Evolutionary conservation across 2,329 filamentous ascomycete genomes (phyloP).

Genomic region (Talaromyces funiculosus): DNA sequence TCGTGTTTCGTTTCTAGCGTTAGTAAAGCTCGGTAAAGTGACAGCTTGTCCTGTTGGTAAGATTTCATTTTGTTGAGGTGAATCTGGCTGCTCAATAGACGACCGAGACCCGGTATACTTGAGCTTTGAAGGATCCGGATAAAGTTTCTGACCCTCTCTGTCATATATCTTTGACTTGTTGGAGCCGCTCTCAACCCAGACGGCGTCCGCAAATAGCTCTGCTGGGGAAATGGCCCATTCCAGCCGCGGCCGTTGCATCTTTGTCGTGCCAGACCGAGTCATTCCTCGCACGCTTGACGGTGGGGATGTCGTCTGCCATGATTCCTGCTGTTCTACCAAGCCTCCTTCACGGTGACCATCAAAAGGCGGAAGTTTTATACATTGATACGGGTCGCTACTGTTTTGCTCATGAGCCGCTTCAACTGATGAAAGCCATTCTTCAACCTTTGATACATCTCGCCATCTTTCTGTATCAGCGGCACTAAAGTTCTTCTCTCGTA

Average conservation of each 20-base stretch:
- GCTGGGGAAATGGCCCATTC: slow-evolving; percentile 82
- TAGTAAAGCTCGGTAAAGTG: slow-evolving; percentile 38
- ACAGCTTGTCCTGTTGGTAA: slow-evolving; percentile 18
- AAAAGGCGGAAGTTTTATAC: slow-evolving; percentile 41
- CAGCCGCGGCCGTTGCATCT: slow-evolving; percentile 65
- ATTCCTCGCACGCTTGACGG: slow-evolving; percentile 37
- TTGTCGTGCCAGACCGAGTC: slow-evolving; percentile 43
- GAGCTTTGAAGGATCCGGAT: slow-evolving; percentile 26
- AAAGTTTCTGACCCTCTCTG: slow-evolving; percentile 68
- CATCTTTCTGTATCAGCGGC: slow-evolving; percentile 73
- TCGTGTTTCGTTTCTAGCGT: slow-evolving; percentile 37
- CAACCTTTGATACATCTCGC: slow-evolving; percentile 64
- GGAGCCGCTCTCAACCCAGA: slow-evolving; percentile 78
- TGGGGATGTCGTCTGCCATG: slow-evolving; percentile 29
- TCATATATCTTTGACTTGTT: slow-evolving; percentile 81
- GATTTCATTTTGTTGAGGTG: neutral
- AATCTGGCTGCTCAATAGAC: slow-evolving; percentile 13
- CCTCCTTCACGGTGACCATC: slow-evolving; percentile 21
- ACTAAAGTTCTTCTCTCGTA: slow-evolving; percentile 68
- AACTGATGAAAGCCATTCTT: slow-evolving; percentile 70
- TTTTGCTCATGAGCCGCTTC: slow-evolving; percentile 45
- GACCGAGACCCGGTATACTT: slow-evolving; percentile 21
- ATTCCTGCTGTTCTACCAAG: slow-evolving; percentile 18
- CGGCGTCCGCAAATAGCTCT: slow-evolving; percentile 81
- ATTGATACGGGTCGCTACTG: slow-evolving; percentile 41